These are phyloP conservation scores for Rhazya stricta DNA, from an alignment of 257 asterid genomes.

Conservation along the genomic window DNA sequence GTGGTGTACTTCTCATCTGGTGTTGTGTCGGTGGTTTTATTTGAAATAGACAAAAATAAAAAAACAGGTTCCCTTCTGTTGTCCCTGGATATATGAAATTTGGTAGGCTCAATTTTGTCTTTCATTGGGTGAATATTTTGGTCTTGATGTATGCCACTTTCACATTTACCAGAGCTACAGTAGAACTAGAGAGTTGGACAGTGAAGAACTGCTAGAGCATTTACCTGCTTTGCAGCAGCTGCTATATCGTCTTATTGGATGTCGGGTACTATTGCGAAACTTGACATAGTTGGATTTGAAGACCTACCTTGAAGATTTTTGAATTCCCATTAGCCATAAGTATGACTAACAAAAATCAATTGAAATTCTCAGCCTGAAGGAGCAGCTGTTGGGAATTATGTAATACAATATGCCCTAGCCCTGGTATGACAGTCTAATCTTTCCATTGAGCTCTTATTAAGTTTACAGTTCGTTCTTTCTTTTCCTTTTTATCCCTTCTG, in stretches of 20 bases:
- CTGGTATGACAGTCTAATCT: conserved; percentile 47
- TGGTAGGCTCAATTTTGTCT: background rate
- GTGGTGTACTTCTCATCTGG: background rate
- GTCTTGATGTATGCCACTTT: conserved; percentile 9
- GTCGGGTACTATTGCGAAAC: conserved; percentile 47
- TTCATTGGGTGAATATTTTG: background rate
- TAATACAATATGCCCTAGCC: conserved; percentile 88
- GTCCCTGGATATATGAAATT: background rate
- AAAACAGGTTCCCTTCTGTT: background rate
- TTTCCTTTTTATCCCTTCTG: background rate
- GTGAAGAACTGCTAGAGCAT: conserved; percentile 85
- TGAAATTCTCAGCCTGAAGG: conserved; percentile 85
- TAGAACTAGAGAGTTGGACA: conserved; percentile 81
- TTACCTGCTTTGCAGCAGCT: conserved; percentile 93
- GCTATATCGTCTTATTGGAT: conserved; percentile 84
- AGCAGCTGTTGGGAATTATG: conserved; percentile 73
- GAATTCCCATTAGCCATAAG: background rate
- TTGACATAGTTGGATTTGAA: background rate
- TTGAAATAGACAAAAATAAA: too few species aligned
- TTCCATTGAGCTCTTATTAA: background rate
- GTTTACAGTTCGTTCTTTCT: background rate
- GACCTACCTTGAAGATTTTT: conserved; percentile 6
- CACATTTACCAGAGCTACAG: conserved; percentile 61
- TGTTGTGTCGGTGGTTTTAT: background rate
- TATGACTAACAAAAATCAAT: conserved; percentile 10